Conservation (phyloP, 2,329 filamentous ascomycete genomes). For the Seiridium unicorne region DNA sequence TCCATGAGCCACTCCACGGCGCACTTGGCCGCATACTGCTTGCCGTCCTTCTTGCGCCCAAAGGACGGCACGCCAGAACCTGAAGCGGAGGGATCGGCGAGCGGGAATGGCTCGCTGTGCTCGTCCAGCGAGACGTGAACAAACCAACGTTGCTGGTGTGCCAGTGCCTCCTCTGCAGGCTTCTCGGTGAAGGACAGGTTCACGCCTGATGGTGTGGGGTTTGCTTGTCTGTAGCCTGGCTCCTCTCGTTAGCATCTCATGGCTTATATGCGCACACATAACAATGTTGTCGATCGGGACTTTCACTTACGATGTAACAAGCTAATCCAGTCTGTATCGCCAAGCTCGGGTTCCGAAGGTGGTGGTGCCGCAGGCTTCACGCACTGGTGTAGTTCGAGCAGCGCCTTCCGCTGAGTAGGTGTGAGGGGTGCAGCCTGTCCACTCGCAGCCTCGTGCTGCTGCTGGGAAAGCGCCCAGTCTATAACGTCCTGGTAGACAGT, state of each 20-base stretch:
- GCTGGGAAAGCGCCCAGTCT: constrained; percentile 30
- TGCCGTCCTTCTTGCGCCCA: constrained; percentile 50
- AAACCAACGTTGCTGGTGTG: constrained; percentile 18
- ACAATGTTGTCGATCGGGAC: not conserved
- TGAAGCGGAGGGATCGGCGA: not conserved
- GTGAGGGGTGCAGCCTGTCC: constrained; percentile 34
- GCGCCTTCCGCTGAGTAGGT: constrained; percentile 34
- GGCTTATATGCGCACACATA: not conserved
- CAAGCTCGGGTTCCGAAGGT: constrained; percentile 23
- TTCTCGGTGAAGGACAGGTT: constrained; percentile 21
- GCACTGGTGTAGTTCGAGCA: constrained; percentile 36
- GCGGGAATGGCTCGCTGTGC: constrained; percentile 16
- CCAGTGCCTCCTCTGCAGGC: constrained; percentile 3
- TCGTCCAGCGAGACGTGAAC: constrained; percentile 24
- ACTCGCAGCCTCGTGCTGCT: constrained; percentile 28
- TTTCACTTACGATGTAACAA: constrained; percentile 30
- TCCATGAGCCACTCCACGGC: constrained; percentile 40
- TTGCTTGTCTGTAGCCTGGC: constrained; percentile 15
- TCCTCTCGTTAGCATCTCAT: not conserved
- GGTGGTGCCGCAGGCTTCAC: constrained; percentile 14
- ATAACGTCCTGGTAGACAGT: constrained; percentile 19
- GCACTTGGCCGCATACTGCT: constrained; percentile 49
- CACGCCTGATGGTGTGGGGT: not conserved
- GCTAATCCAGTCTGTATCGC: constrained; percentile 36
- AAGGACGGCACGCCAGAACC: constrained; percentile 31